Percentiles rank a stretch among this genome's conserved stretches.
phyloP scores from a whole-genome alignment of 176 grass and related monocot genomes.

The Dendrocalamus sinicus region DNA sequence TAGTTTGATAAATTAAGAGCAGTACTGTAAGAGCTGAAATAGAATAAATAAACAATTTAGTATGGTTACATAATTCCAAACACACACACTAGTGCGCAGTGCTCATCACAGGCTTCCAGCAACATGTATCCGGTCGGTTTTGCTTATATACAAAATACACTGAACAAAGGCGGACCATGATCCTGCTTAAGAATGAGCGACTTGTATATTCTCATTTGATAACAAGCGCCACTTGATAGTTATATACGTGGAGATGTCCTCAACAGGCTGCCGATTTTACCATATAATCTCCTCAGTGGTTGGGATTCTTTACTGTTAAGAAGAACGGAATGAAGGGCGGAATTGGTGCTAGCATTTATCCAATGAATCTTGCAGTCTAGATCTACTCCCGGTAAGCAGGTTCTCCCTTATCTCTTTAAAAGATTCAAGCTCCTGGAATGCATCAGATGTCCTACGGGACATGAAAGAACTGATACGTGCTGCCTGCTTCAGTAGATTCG shows the following conservation, averaged over 20 bases:
- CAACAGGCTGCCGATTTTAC: constrained; percentile 16
- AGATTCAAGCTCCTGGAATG: constrained; percentile 73
- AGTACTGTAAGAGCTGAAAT: background rate
- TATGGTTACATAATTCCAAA: constrained; percentile 29
- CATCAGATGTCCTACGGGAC: constrained; percentile 81
- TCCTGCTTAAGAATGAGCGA: constrained; percentile 25
- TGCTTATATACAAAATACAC: constrained; percentile 45
- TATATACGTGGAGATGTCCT: constrained; percentile 40
- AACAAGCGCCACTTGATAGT: constrained; percentile 36
- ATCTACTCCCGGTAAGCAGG: constrained; percentile 67
- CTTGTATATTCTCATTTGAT: background rate
- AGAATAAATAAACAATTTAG: constrained; percentile 27
- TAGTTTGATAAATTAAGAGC: background rate
- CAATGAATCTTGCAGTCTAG: constrained; percentile 54
- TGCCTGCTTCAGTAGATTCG: constrained; percentile 47
- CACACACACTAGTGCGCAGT: background rate
- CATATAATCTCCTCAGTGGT: constrained; percentile 20
- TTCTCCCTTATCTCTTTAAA: constrained; percentile 80
- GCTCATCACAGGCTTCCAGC: constrained; percentile 16
- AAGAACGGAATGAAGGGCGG: constrained; percentile 1
- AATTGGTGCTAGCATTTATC: constrained; percentile 38
- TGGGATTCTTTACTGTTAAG: constrained; percentile 23
- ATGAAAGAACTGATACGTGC: constrained; percentile 46
- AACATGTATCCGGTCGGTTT: constrained; percentile 25
- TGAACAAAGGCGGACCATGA: constrained; percentile 28